Percentiles rank a stretch among this genome's conserved stretches.
phyloP scores from a whole-genome alignment of 768 basidiomycete genomes.

The Heimioporus sp. region DNA sequence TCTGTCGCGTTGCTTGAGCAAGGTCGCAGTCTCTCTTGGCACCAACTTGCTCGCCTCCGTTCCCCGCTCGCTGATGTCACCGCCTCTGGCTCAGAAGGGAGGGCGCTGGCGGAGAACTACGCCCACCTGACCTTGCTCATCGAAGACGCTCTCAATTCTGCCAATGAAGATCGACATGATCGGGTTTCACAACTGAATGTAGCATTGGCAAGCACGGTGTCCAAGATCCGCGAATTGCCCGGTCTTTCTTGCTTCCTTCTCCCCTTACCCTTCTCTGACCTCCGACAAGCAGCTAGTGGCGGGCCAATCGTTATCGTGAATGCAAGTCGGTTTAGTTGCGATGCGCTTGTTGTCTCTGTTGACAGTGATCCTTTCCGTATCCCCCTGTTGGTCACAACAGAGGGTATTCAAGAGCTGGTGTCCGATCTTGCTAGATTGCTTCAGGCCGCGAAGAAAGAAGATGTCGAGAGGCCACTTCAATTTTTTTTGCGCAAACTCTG shows the following conservation, averaged over 20 bases:
- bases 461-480: neutral
- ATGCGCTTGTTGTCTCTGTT: no score
- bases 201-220: neutral
- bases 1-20: neutral
- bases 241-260: neutral
- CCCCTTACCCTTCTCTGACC: no score
- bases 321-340: slow-evolving; percentile 9
- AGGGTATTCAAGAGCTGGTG: neutral
- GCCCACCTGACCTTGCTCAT: neutral
- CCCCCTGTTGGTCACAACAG: neutral
- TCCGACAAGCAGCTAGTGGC: neutral
- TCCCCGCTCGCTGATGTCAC: neutral
- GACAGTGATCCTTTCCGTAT: neutral
- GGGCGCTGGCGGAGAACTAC: neutral
- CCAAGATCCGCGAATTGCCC: neutral
- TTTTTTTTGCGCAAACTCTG: neutral
- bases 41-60: slow-evolving; percentile 10
- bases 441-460: neutral
- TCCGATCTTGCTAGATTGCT: neutral
- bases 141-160: neutral
- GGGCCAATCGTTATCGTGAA: slow-evolving; percentile 30
- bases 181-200: neutral
- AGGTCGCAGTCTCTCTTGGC: slow-evolving; percentile 6
- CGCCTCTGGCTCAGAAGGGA: neutral
- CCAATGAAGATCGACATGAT: neutral